phyloP scores from a whole-genome alignment of 148 eudicot species.

The Vaccinium vitisidaea region DNA sequence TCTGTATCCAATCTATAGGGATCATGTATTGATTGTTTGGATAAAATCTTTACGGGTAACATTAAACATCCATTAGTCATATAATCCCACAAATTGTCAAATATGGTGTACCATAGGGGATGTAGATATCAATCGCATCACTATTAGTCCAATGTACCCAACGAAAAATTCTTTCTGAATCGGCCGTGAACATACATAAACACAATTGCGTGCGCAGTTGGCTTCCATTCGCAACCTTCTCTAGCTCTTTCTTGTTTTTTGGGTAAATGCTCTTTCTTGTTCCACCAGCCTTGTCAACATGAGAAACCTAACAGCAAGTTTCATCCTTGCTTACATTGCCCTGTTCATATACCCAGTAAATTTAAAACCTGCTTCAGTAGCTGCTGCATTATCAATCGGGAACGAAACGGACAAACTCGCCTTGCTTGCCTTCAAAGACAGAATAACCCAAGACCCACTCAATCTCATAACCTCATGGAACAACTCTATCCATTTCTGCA shows the following conservation, averaged over 20 bases:
- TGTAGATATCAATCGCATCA: too few relatives aligned
- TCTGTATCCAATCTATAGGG: too few relatives aligned
- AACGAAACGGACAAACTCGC: neutral
- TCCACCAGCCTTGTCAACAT: neutral
- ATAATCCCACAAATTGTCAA: too few relatives aligned
- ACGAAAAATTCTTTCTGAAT: too few relatives aligned
- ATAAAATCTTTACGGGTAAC: too few relatives aligned
- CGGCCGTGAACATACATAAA: too few relatives aligned
- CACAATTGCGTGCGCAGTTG: too few relatives aligned
- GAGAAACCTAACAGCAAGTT: neutral
- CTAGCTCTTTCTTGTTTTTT: neutral
- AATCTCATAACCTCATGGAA: constrained; percentile 17
- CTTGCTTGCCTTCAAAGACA: neutral
- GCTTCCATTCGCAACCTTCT: too few relatives aligned
- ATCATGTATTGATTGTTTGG: too few relatives aligned
- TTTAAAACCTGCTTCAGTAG: neutral
- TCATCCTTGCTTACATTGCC: neutral
- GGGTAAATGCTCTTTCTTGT: neutral
- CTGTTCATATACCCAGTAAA: neutral
- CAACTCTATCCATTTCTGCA: constrained; percentile 3
- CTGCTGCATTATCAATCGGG: neutral
- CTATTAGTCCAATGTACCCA: too few relatives aligned
- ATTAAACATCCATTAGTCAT: too few relatives aligned
- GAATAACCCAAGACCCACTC: constrained; percentile 5
- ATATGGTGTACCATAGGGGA: too few relatives aligned